phyloP scores from a whole-genome alignment of 169 alveolate genomes.

The Eimeria acervulina region DNA sequence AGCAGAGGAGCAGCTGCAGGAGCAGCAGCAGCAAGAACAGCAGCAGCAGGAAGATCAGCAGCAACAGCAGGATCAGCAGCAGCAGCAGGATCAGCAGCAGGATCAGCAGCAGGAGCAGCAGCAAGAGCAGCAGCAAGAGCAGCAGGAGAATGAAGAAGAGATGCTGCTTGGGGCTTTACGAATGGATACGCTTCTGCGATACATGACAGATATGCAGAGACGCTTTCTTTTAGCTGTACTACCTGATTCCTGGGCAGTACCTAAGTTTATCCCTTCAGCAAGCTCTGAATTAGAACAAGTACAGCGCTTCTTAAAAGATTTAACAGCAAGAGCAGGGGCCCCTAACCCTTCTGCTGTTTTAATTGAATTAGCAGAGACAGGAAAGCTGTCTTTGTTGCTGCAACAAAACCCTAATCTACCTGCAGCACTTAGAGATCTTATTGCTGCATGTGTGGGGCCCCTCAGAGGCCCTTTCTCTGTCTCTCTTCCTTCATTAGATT shows the following conservation, averaged over 20 bases:
- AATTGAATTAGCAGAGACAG: not conserved
- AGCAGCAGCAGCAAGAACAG: not conserved
- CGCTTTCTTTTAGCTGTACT: not conserved
- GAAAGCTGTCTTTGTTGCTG: not conserved
- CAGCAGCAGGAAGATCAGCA: not conserved
- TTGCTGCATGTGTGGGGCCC: not conserved
- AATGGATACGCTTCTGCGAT: too few relatives aligned
- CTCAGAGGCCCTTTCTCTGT: not conserved
- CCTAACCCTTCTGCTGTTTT: not conserved
- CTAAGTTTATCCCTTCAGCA: not conserved
- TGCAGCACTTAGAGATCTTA: not conserved
- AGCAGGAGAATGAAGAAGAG: conserved; percentile 14
- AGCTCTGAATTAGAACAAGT: not conserved
- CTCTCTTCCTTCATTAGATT: not conserved
- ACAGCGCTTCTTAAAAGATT: not conserved
- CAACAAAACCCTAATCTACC: not conserved
- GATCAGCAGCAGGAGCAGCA: not conserved
- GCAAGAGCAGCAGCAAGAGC: conserved; percentile 4
- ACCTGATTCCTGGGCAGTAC: conserved; percentile 23
- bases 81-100: not conserved
- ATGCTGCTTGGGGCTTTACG: not conserved
- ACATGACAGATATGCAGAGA: not conserved
- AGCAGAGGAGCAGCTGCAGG: not conserved
- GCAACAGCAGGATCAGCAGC: not conserved
- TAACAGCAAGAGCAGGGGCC: not conserved